Evolutionary conservation across 805 yeast genomes (phyloP), one percentile per base, ranked within the genome.

Genomic region (Saturnispora quitensis): DNA sequence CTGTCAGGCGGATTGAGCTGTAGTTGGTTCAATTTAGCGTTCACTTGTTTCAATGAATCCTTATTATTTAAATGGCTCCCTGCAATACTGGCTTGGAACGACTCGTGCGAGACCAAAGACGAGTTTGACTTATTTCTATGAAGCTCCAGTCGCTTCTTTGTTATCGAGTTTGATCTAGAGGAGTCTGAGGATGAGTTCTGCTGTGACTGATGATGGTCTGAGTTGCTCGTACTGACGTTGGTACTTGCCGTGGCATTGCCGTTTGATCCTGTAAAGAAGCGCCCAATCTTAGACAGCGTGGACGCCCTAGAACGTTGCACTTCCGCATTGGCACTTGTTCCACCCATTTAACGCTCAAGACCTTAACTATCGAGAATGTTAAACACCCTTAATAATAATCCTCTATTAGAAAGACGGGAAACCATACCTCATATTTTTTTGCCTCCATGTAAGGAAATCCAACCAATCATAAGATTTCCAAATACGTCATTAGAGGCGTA

Each of bases 11-110:
- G 35, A 33, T 44, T 44, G 8, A 33, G 25, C 36, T 47, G 49
- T 15, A 47, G 27, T 17, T 47, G 43, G 9, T 47, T 47, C 17
- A 47, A 38, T 47, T 47, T 47, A 12, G 43, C 49, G 28, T 38
- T 47, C 8, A 47, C 24, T 28, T 47, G 49, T 33, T 45, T 45
- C n/a, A 45, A 22, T 24, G 31, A 13, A 1, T 45, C 48, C 43
- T 45, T 45, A 35, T 45, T 45, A 45, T 35, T 31, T 8, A 31
- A 22, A 3, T 40, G 38, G 28, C 22, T 18, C n/a, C 24, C 22
- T 38, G 24, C 27, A 18, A 17, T 18, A 17, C 42, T 38, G 34
- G 34, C 3, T 38, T 17, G 42, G 15, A 38, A 18, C 22, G 42
- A 38, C 22, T 24, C 43, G 18, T 45, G 24, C 27, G 49, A 47